phyloP scores from a whole-genome alignment of 2,329 filamentous ascomycete species.

The Arthrobotrys conoides region DNA sequence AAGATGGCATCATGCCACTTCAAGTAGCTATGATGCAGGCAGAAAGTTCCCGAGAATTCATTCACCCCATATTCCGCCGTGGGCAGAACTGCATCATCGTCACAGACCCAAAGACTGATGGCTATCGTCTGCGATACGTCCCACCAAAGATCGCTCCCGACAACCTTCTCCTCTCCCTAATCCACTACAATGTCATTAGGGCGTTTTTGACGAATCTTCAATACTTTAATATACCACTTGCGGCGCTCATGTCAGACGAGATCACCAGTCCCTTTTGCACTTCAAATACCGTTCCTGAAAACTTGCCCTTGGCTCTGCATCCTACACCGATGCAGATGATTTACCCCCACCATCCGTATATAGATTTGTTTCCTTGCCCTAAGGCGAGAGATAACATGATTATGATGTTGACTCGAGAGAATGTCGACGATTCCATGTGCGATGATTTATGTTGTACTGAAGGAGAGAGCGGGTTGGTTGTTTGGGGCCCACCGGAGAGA shows the following conservation, averaged over 20 bases:
- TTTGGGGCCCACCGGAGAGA: constrained; percentile 55
- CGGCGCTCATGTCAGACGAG: constrained; percentile 58
- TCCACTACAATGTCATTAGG: constrained; percentile 59
- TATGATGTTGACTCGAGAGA: constrained; percentile 61
- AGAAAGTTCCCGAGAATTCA: constrained; percentile 17
- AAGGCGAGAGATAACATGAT: constrained; percentile 66
- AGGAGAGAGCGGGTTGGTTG: constrained; percentile 36
- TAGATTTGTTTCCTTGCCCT: constrained; percentile 67
- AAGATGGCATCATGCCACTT: constrained; percentile 29
- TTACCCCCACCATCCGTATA: constrained; percentile 66
- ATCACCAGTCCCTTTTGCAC: constrained; percentile 62
- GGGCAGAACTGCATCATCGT: constrained; percentile 54
- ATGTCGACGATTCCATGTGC: constrained; percentile 62
- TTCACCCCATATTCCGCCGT: constrained; percentile 43
- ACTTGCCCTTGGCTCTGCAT: constrained; percentile 60
- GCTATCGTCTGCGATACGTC: constrained; percentile 58
- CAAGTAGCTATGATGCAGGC: constrained; percentile 42
- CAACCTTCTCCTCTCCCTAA: constrained; percentile 51
- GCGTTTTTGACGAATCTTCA: constrained; percentile 52
- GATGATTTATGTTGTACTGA: constrained; percentile 61
- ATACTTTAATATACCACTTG: constrained; percentile 54
- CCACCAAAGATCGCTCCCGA: constrained; percentile 58
- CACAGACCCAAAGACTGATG: constrained; percentile 49
- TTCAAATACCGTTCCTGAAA: constrained; percentile 35
- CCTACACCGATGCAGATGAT: constrained; percentile 65